Evolutionary conservation across 1,284 basidiomycete species (phyloP), one percentile per base, ranked within the genome.

Genomic region (Puccinia horiana): DNA sequence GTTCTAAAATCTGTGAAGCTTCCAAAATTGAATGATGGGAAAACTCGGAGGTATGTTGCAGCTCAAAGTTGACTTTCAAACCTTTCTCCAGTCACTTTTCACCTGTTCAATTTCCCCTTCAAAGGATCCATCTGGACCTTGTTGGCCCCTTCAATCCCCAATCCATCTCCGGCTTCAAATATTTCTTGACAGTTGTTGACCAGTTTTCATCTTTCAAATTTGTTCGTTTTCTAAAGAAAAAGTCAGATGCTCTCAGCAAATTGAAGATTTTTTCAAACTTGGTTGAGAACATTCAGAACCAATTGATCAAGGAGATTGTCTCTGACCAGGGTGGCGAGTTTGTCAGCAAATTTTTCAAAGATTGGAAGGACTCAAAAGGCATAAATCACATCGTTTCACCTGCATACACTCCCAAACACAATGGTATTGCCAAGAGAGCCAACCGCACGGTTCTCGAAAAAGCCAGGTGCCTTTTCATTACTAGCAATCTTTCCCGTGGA

Each of bases 281-380:
- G 1, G 2, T 70, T 42, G 67, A 70, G n/a, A 70, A 70, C 12
- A 37, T 47, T 72, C 42, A 29, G 4, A 29, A 58, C 29, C 4
- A 6, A 6, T 5, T 4, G 5, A 29, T 58, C 56, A 58, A 58
- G n/a, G 56, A 58, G 26, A 29, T 58, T 58, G 56, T 58, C 8
- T 58, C 14, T 3, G 49, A 72, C 37, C 23, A 18, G 84, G 81
- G 54, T 85, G 85, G 85, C 1, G 85, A 88, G 84, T 86, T 85
- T 81, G 74, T 82, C 14, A 35, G 11, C 16, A 54, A 54, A 4
- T 2, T 4, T 23, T 52, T 74, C 20, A 23, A 54, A 54, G 37
- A 52, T 32, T 58, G 8, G 23, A 26, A 2, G 1, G 42, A 5
- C 14, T 4, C 6, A 35, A 20, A 32, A 35, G 72, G 72, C 11